phyloP scores from a whole-genome alignment of 2,329 filamentous ascomycete genomes.

The Pseudocercospora pini-densiflorae region DNA sequence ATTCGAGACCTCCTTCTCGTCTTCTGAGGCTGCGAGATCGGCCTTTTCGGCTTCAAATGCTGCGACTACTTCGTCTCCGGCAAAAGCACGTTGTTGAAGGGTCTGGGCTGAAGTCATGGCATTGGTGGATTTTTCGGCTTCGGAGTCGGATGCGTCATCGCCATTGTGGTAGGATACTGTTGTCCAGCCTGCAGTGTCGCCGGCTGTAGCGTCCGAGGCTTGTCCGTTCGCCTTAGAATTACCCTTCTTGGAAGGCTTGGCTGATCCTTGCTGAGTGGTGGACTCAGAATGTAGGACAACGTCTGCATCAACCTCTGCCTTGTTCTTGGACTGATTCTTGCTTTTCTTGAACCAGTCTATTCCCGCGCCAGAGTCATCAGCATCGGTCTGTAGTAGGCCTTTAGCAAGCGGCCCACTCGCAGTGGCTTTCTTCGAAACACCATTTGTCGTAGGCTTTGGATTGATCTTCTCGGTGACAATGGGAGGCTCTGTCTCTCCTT shows the following conservation, averaged over 20 bases:
- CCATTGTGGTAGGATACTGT: slow-evolving; percentile 47
- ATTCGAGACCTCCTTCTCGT: slow-evolving; percentile 79
- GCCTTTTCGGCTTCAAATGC: slow-evolving; percentile 84
- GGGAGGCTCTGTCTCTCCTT: slow-evolving; percentile 37
- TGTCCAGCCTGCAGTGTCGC: slow-evolving; percentile 49
- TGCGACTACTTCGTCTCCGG: slow-evolving; percentile 79
- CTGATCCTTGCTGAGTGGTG: not conserved
- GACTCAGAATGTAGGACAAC: slow-evolving; percentile 13
- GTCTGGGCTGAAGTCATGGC: slow-evolving; percentile 49
- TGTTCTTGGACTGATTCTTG: slow-evolving; percentile 30
- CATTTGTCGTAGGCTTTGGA: slow-evolving; percentile 24
- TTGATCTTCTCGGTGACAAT: slow-evolving; percentile 41
- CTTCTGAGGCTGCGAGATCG: slow-evolving; percentile 72
- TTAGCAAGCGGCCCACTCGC: slow-evolving; percentile 32
- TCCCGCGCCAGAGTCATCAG: not conserved
- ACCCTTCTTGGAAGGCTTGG: slow-evolving; percentile 14
- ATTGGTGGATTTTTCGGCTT: slow-evolving; percentile 28
- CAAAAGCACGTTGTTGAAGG: slow-evolving; percentile 79
- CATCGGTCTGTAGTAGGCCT: slow-evolving; percentile 19
- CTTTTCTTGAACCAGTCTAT: slow-evolving; percentile 31
- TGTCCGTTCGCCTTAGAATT: slow-evolving; percentile 26
- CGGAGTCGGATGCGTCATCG: slow-evolving; percentile 34
- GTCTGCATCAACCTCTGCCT: slow-evolving; percentile 27
- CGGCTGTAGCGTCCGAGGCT: slow-evolving; percentile 25
- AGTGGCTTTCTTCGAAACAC: slow-evolving; percentile 35